Conservation (phyloP, 176 grass and related monocot species). For the Phyllostachys edulis region DNA sequence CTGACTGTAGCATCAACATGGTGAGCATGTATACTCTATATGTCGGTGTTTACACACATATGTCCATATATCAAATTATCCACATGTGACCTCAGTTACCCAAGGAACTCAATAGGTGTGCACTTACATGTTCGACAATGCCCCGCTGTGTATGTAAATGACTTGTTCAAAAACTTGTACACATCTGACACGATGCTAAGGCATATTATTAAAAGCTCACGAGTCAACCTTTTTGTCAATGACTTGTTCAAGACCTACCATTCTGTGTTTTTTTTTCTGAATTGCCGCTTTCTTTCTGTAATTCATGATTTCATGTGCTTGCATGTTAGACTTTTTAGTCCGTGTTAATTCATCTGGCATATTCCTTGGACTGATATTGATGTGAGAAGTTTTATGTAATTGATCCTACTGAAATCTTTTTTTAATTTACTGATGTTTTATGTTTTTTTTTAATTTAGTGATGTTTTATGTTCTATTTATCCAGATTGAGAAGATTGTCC, state of each 20-base stretch:
- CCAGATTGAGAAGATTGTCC: slow-evolving; percentile 95
- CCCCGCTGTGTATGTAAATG: neutral
- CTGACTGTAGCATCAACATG: slow-evolving; percentile 25
- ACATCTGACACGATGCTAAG: neutral
- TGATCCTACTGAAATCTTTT: neutral
- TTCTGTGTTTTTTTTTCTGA: neutral
- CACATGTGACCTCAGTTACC: slow-evolving; percentile 6
- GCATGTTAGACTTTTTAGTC: neutral
- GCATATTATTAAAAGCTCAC: neutral
- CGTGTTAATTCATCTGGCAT: neutral
- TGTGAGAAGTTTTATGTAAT: neutral
- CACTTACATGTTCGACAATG: neutral
- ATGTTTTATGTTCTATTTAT: neutral
- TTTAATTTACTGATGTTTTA: neutral
- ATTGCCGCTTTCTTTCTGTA: neutral
- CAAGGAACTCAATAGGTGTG: neutral
- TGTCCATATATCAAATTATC: slow-evolving; percentile 14
- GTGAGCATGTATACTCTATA: slow-evolving; percentile 10
- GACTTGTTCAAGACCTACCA: neutral
- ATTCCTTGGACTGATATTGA: slow-evolving; percentile 6
- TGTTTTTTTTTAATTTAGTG: slow-evolving; percentile 3
- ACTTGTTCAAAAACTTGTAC: neutral
- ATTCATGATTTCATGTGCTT: neutral
- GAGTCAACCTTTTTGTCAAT: neutral
- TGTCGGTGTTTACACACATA: neutral